Percentiles rank a stretch among this genome's conserved stretches.
Conservation (phyloP, 2,329 filamentous ascomycete genomes). For the Elsinoe fawcettii region DNA sequence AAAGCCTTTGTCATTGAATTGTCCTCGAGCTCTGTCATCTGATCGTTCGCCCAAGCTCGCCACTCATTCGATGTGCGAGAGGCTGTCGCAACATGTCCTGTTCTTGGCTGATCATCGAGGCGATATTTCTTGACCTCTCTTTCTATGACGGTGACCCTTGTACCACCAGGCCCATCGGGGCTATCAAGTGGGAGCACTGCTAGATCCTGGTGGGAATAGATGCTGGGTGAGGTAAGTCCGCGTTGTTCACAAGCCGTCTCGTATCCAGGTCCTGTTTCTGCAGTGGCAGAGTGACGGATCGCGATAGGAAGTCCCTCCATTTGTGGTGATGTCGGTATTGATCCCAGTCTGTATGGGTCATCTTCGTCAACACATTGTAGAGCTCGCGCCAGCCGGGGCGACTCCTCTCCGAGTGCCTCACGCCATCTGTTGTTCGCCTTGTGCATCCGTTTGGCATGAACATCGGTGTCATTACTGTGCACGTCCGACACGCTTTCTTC, state of each 20-base stretch:
- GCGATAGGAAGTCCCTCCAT: conserved; percentile 16
- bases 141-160: conserved; percentile 38
- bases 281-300: not conserved
- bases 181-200: conserved; percentile 28
- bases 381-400: conserved; percentile 27
- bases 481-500: not conserved
- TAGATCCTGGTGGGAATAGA: conserved; percentile 40
- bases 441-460: conserved; percentile 6
- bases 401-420: conserved; percentile 31
- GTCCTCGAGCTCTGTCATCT: conserved; percentile 34
- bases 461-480: too few species aligned
- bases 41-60: conserved; percentile 40
- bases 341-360: conserved; percentile 29
- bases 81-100: conserved; percentile 17
- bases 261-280: not conserved
- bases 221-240: conserved; percentile 37
- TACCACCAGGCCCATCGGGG: conserved; percentile 24
- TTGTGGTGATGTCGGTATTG: conserved; percentile 19
- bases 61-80: conserved; percentile 36
- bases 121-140: conserved; percentile 38
- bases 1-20: conserved; percentile 26
- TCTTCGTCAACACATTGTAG: conserved; percentile 21
- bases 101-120: conserved; percentile 25
- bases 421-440: conserved; percentile 37
- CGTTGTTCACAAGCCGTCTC: conserved; percentile 9